Evolutionary conservation across 768 basidiomycete species (phyloP).

Genomic region (Kwoniella bestiolae): DNA sequence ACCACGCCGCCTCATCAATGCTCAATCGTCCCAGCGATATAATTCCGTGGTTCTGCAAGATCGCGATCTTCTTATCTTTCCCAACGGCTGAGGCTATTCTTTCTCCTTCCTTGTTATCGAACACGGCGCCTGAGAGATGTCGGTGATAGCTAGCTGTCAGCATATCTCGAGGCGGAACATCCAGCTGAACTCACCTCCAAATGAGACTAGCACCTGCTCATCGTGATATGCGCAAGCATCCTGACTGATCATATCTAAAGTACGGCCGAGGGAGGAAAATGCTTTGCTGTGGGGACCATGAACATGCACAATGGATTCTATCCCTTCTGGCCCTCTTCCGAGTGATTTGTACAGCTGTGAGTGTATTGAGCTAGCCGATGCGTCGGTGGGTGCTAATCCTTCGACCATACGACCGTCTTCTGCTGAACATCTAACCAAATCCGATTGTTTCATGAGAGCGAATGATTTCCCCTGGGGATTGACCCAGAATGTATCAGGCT

Average conservation of each 20-base stretch:
- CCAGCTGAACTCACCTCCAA: constrained; percentile 32
- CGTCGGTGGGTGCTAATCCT: constrained; percentile 36
- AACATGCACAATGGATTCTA: constrained; percentile 42
- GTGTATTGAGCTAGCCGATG: constrained; percentile 40
- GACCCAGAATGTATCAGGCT: constrained; percentile 45
- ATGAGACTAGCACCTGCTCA: constrained; percentile 35
- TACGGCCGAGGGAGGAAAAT: constrained; percentile 35
- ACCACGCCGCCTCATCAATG: constrained; percentile 47
- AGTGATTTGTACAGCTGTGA: constrained; percentile 35
- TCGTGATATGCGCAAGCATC: constrained; percentile 41
- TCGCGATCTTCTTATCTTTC: constrained; percentile 28
- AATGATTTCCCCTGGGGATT: constrained; percentile 42
- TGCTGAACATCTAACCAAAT: constrained; percentile 28
- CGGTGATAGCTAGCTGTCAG: neutral
- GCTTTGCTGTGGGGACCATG: constrained; percentile 47
- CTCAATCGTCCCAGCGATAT: constrained; percentile 31
- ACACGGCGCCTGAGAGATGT: constrained; percentile 26
- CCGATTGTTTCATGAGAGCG: constrained; percentile 37
- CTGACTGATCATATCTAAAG: constrained; percentile 40
- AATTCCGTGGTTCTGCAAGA: constrained; percentile 41
- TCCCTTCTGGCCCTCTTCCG: constrained; percentile 34
- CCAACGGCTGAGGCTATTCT: constrained; percentile 31
- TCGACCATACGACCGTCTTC: constrained; percentile 35
- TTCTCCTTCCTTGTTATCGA: constrained; percentile 36
- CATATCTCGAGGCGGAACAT: neutral